Conservation (phyloP, 495 filamentous ascomycete genomes). For the Penicillium bialowiezense region DNA sequence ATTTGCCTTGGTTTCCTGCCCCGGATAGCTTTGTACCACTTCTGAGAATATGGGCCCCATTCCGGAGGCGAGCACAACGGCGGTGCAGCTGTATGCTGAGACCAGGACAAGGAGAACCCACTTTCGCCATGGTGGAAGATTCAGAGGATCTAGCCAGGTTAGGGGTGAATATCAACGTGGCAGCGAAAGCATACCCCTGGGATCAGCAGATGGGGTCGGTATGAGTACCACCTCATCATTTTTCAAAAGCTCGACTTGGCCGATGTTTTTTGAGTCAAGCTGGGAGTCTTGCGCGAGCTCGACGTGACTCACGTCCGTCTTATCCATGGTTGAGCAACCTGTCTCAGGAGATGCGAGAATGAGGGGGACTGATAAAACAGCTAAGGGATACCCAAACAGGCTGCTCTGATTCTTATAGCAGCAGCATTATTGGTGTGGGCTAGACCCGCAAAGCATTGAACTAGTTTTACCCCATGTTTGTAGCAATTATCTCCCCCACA, state of each 20-base stretch:
- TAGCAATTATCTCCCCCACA: neutral
- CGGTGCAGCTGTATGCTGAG: slow-evolving; percentile 14
- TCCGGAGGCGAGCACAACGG: slow-evolving; percentile 21
- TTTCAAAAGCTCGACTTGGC: slow-evolving; percentile 16
- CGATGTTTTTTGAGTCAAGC: neutral
- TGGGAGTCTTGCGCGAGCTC: neutral
- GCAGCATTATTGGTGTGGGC: neutral
- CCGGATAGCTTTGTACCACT: slow-evolving; percentile 16
- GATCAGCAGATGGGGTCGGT: slow-evolving; percentile 23
- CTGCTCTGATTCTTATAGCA: neutral
- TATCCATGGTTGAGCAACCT: slow-evolving; percentile 6
- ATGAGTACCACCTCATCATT: slow-evolving; percentile 19
- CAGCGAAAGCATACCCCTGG: slow-evolving; percentile 16
- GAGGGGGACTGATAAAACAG: neutral
- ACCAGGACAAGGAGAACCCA: slow-evolving; percentile 20
- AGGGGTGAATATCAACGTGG: neutral
- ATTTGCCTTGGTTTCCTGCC: slow-evolving; percentile 15
- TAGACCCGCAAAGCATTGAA: neutral
- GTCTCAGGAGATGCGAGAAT: neutral
- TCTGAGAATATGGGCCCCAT: slow-evolving; percentile 23
- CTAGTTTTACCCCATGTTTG: neutral
- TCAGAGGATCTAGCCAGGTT: slow-evolving; percentile 20
- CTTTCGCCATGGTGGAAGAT: slow-evolving; percentile 22
- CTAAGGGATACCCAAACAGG: neutral
- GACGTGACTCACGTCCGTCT: slow-evolving; percentile 11